These are phyloP conservation scores for Ambrosia hybrid DNA, from an alignment of 140 eudicot species.

Conservation along the genomic window DNA sequence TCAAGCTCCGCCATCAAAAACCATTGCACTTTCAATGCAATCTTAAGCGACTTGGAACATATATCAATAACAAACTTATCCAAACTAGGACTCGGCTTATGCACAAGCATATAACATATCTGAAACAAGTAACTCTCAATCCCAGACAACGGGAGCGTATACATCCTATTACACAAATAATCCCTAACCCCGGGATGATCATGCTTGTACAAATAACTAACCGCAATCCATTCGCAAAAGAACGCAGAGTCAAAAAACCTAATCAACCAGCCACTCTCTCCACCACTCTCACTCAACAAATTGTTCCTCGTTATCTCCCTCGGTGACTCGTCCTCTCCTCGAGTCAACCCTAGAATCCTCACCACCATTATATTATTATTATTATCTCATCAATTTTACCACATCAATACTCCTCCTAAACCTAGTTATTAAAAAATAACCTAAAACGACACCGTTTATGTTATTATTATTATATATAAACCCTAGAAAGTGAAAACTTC, in stretches of 20 bases:
- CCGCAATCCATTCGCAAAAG: constrained; percentile 99
- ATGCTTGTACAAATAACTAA: constrained; percentile 94
- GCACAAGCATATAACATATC: constrained; percentile 92
- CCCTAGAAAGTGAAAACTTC: too few species aligned
- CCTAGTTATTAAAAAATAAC: too few species aligned
- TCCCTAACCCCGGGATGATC: constrained; percentile 96
- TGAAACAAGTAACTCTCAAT: constrained; percentile 98
- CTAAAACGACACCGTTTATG: too few species aligned
- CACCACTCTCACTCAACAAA: constrained; percentile 71
- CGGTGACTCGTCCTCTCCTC: constrained; percentile 73
- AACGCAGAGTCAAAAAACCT: constrained; percentile 92
- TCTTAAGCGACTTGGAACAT: constrained; percentile 78
- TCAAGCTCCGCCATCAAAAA: constrained; percentile 96
- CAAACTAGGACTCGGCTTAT: constrained; percentile 91
- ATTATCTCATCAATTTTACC: constrained; percentile 24
- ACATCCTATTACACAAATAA: constrained; percentile 95
- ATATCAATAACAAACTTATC: constrained; percentile 95
- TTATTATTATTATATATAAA: too few species aligned
- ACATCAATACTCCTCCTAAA: constrained; percentile 17
- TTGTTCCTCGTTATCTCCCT: constrained; percentile 79
- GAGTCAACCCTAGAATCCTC: constrained; percentile 71
- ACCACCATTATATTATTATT: constrained; percentile 69
- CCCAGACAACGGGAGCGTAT: constrained; percentile 86
- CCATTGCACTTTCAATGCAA: constrained; percentile 95
- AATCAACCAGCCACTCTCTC: constrained; percentile 94